Evolutionary conservation across 306 rosid genomes (phyloP), one percentile per base, ranked within the genome.

Genomic region (Lathyrus tuberosus): DNA sequence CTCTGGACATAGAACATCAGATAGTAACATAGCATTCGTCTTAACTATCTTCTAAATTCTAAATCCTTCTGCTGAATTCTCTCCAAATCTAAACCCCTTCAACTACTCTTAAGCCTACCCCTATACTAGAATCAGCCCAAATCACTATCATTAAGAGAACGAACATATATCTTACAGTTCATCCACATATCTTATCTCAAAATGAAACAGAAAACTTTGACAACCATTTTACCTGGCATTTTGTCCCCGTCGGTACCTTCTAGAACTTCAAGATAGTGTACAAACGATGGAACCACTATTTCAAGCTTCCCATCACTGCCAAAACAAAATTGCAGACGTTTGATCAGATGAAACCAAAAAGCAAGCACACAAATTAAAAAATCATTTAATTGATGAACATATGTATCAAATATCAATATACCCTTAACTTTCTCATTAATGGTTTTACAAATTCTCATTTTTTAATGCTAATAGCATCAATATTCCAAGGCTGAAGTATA

Each of bases 241-340:
- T 95, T 95, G 75, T 95, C 99, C 76, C 99, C 99, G 75, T 95
- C 99, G n/a, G 91, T 78, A 31, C 99, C 99, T 65, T 95, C 99
- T 6, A 95, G 76, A 77, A 91, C 99, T 71, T 95, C 99, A 62
- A 95, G 99, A 76, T 95, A 95, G 78, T 95, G 99, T 74, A 95
- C 88, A 69, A 95, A 95, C 59, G 99, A 95, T 0, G 99, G 96
- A 79, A 95, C 92, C 61, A 95, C 97, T 42, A 95, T 82, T 9
- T 95, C 99, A 35, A 89, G 99, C 83, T 95, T 95, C 61, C 99
- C 99, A 83, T 95, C 99, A 80, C 99, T 95, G 79, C 61, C 72
- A 76, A 71, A 15, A 73, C 48, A 76, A 73, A 57, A 57, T 57
- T 6, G 40, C 11, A 14, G 41, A 14, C 41, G 30, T 57, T 57